Evolutionary conservation across 495 filamentous ascomycete genomes (phyloP).

Genomic region (Oidiodendron maius): DNA sequence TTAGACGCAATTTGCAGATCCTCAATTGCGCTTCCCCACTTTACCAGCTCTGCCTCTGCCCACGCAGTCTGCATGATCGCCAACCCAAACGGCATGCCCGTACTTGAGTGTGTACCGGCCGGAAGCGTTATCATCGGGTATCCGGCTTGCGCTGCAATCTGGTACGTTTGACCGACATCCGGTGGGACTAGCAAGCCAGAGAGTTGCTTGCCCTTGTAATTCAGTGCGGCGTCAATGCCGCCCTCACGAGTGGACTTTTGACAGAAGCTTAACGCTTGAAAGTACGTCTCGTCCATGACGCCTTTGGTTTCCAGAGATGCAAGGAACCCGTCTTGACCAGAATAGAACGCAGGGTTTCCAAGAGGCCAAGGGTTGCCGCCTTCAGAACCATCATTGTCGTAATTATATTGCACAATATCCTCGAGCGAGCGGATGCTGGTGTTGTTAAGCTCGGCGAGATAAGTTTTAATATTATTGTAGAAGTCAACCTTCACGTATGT

Average conservation of each 20-base stretch:
- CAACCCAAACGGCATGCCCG: slow-evolving; percentile 66
- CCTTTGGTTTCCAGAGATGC: slow-evolving; percentile 54
- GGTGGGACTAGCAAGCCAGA: slow-evolving; percentile 60
- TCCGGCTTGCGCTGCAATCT: slow-evolving; percentile 49
- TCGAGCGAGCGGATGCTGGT: slow-evolving; percentile 57
- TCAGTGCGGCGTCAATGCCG: slow-evolving; percentile 63
- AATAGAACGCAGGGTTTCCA: slow-evolving; percentile 60
- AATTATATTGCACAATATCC: slow-evolving; percentile 65
- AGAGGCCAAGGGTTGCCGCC: slow-evolving; percentile 58
- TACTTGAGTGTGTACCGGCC: slow-evolving; percentile 43
- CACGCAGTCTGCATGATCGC: slow-evolving; percentile 62
- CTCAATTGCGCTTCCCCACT: slow-evolving; percentile 65
- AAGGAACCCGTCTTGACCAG: slow-evolving; percentile 65
- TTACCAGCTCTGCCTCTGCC: slow-evolving; percentile 53
- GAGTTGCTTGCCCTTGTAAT: slow-evolving; percentile 39
- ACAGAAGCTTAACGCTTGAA: slow-evolving; percentile 54
- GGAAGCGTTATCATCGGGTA: slow-evolving; percentile 70
- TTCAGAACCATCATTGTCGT: slow-evolving; percentile 59
- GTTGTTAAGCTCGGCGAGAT: slow-evolving; percentile 59
- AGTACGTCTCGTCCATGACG: slow-evolving; percentile 60
- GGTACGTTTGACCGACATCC: slow-evolving; percentile 56
- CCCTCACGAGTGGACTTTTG: slow-evolving; percentile 52
- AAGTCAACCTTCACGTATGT: slow-evolving; percentile 69
- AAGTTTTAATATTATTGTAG: slow-evolving; percentile 65
- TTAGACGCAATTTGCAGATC: slow-evolving; percentile 29